Evolutionary conservation across 2,329 filamentous ascomycete genomes (phyloP), one percentile per base, ranked within the genome.

Genomic region (Neopestalotiopsis sp.): DNA sequence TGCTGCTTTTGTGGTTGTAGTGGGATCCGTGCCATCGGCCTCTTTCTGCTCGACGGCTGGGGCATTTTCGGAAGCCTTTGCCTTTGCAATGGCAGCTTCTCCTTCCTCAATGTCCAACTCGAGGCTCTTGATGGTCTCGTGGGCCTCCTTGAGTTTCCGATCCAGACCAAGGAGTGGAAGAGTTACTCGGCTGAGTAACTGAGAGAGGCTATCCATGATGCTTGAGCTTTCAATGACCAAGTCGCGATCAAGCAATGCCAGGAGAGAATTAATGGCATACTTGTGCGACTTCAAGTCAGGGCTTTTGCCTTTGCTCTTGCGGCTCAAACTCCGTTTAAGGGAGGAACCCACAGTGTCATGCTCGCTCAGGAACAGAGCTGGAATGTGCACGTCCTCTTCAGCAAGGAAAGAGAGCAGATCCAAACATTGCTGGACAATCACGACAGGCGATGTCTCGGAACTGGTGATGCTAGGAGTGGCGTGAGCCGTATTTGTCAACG

Each of bases 141-240:
- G 76, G 56, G 81, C 79, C 75, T 86, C 84, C 71, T 83, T 82
- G 76, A 79, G 85, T 80, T 80, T 92, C 69, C 93, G 93, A 73
- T 97, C 90, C 30, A 97, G 84, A 40, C 91, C 89, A 71, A 93
- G 93, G 32, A 99, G 86, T 12, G 96, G 96, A 68, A 92, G 87
- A 0, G 96, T 99, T 68, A 98, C 94, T 72, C 92, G 91, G 78
- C 94, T 95, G 32, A 99, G 87, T 38, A 99, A 84, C 72, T 92
- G 91, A 2, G 96, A 96, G 32, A 99, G 87, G 71, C 94, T 91
- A 74, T 97, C 95, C 95, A 99, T 98, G 68, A 97, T 95, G 6
- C 91, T 88, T n/a, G 95, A 95, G 81, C 94, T 99, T 81, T 99
- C 96, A 83, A 97, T 97, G 72, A 99, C 95, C 70, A 98, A 85